Evolutionary conservation across 176 grass and related monocot species (phyloP).

Genomic region (Rhynchospora breviuscula): DNA sequence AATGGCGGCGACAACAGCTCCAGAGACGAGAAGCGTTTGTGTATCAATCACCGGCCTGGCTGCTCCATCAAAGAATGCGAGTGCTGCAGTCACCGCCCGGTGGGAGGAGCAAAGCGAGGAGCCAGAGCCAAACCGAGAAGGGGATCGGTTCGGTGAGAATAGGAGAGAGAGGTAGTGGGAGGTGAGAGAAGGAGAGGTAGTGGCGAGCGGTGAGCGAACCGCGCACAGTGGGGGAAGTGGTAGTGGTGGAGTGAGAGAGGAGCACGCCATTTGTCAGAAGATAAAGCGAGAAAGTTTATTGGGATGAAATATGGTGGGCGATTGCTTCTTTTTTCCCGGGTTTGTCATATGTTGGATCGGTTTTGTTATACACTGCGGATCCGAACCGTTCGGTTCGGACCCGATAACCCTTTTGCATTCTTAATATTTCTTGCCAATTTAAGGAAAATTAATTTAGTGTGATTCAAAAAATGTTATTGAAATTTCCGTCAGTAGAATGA

Average conservation of each 20-base stretch:
- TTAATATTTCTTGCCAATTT: too few species aligned
- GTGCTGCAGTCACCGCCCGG: neutral
- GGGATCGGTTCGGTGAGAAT: neutral
- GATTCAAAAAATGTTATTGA: too few species aligned
- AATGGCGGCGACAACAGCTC: constrained; percentile 51
- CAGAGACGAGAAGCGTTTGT: constrained; percentile 66
- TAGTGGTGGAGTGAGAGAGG: neutral
- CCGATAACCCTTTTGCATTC: neutral
- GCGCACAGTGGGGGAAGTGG: constrained; percentile 13
- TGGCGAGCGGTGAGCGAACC: constrained; percentile 10
- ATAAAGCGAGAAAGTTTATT: neutral
- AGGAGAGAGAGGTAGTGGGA: constrained; percentile 16
- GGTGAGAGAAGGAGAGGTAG: neutral
- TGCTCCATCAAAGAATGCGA: constrained; percentile 28
- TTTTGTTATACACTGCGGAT: neutral
- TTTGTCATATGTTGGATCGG: neutral
- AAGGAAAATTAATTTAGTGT: too few species aligned
- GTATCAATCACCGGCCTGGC: constrained; percentile 54
- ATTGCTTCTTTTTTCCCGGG: neutral
- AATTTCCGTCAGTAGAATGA: too few species aligned
- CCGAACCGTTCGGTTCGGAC: neutral
- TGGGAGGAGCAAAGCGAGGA: neutral
- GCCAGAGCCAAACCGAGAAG: neutral
- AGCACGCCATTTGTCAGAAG: neutral
- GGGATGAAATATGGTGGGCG: neutral